A percentile compares a stretch with the other conserved stretches of the same genome.
Evolutionary conservation across 805 yeast species (phyloP).

Genomic region (Wickerhamomyces pijperi): DNA sequence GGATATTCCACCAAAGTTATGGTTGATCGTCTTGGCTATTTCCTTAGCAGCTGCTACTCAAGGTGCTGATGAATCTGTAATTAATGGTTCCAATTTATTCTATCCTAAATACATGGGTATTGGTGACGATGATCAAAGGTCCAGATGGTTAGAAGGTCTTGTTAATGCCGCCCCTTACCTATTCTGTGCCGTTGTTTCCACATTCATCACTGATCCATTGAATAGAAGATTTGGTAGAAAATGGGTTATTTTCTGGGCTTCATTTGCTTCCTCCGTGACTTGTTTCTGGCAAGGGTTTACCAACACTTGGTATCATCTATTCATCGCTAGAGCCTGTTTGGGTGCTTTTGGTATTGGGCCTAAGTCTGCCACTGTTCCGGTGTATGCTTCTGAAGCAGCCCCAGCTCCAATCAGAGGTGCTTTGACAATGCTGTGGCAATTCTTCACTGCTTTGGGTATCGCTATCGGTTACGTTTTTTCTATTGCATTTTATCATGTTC

Average conservation of each 20-base stretch:
- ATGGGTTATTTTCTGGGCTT: slow-evolving; percentile 50
- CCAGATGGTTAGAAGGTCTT: slow-evolving; percentile 48
- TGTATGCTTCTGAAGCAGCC: slow-evolving; percentile 51
- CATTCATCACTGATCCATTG: slow-evolving; percentile 51
- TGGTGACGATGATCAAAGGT: slow-evolving; percentile 27
- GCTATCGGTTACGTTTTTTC: slow-evolving; percentile 57
- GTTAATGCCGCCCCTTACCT: slow-evolving; percentile 58
- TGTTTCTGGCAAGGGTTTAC: slow-evolving; percentile 57
- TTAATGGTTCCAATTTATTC: slow-evolving; percentile 55
- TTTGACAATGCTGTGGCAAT: slow-evolving; percentile 60
- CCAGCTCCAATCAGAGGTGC: slow-evolving; percentile 51
- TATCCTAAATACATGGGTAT: slow-evolving; percentile 44
- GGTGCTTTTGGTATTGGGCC: slow-evolving; percentile 58
- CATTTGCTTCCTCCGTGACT: slow-evolving; percentile 42
- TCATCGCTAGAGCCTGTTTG: slow-evolving; percentile 47
- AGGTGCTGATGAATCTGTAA: slow-evolving; percentile 68
- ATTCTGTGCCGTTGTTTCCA: slow-evolving; percentile 43
- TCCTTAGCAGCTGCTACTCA: slow-evolving; percentile 68
- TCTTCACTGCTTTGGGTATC: slow-evolving; percentile 61
- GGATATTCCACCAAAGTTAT: slow-evolving; percentile 28
- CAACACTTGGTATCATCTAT: slow-evolving; percentile 49
- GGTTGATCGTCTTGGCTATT: slow-evolving; percentile 44
- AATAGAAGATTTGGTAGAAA: slow-evolving; percentile 46
- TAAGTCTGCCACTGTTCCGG: slow-evolving; percentile 59
- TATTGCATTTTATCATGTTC: slow-evolving; percentile 44